Percentiles rank a stretch among this genome's conserved stretches.
These are phyloP conservation scores for Pythium brachiatum DNA, from an alignment of 352 stramenopile genomes.

Conservation along the genomic window DNA sequence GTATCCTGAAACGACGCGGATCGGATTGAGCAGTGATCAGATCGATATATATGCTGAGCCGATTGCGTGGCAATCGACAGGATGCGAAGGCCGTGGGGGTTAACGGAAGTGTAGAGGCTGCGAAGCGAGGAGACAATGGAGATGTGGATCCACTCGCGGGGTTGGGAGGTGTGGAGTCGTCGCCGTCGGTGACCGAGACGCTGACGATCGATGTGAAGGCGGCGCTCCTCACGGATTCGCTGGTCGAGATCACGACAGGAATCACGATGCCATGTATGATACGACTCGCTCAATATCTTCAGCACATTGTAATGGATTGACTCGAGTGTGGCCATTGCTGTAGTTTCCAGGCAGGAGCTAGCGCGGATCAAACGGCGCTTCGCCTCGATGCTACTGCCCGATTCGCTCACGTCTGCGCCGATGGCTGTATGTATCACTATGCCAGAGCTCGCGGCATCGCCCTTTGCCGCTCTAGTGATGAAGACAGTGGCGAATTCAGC, in stretches of 20 bases:
- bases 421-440: slow-evolving; percentile 14
- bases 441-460: slow-evolving; percentile 33
- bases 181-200: background rate
- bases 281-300: slow-evolving; percentile 1
- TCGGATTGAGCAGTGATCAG: background rate
- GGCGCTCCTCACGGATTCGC: slow-evolving; percentile 6
- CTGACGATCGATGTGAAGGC: slow-evolving; percentile 17
- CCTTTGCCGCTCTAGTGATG: slow-evolving; percentile 24
- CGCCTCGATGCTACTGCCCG: slow-evolving; percentile 25
- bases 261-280: slow-evolving; percentile 38
- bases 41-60: slow-evolving; percentile 5
- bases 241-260: slow-evolving; percentile 3
- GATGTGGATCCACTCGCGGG: background rate
- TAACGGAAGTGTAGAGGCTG: background rate
- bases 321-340: background rate
- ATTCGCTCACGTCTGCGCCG: slow-evolving; percentile 11
- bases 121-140: no score
- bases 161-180: background rate
- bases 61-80: slow-evolving; percentile 2
- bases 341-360: slow-evolving; percentile 48
- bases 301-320: background rate
- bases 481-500: no score
- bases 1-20: slow-evolving; percentile 2
- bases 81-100: background rate
- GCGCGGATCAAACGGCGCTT: slow-evolving; percentile 41